A percentile compares a stretch with the other conserved stretches of the same genome.
These are phyloP conservation scores for Coniella vitis DNA, from an alignment of 2,329 filamentous ascomycete species.

Conservation along the genomic window DNA sequence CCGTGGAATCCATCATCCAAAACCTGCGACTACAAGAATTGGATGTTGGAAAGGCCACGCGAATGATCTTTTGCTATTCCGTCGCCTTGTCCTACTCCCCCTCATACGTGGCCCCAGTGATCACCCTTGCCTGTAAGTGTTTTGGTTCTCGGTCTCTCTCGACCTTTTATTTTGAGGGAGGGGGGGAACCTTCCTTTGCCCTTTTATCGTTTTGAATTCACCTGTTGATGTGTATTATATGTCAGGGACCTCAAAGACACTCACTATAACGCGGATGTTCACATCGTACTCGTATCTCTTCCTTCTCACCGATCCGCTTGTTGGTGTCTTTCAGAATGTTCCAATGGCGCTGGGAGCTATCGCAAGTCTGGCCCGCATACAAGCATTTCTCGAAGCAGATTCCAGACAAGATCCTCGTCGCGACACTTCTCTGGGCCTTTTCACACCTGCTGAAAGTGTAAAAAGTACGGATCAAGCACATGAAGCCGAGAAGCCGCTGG, in stretches of 20 bases:
- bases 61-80: conserved; percentile 17
- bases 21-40: conserved; percentile 21
- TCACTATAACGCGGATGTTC: conserved; percentile 22
- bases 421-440: background rate
- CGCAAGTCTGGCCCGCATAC: conserved; percentile 29
- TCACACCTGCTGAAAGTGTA: background rate
- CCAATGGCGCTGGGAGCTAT: conserved; percentile 26
- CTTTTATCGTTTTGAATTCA: background rate
- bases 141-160: background rate
- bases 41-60: conserved; percentile 18
- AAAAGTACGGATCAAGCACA: background rate
- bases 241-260: background rate
- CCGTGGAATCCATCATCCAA: conserved; percentile 22
- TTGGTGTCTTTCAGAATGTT: conserved; percentile 26
- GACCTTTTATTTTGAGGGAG: no score
- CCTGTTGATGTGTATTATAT: background rate
- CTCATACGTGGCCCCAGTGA: conserved; percentile 28
- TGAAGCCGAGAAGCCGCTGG: background rate
- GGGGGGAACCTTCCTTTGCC: conserved; percentile 2
- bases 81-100: conserved; percentile 24
- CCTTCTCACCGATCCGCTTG: conserved; percentile 28
- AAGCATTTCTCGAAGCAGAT: conserved; percentile 29
- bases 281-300: conserved; percentile 28
- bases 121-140: conserved; percentile 23
- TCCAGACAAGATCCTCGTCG: conserved; percentile 23